A percentile compares a stretch with the other conserved stretches of the same genome.
Evolutionary conservation across 2,329 filamentous ascomycete genomes (phyloP).

Genomic region (Trichoderma arundinaceum): DNA sequence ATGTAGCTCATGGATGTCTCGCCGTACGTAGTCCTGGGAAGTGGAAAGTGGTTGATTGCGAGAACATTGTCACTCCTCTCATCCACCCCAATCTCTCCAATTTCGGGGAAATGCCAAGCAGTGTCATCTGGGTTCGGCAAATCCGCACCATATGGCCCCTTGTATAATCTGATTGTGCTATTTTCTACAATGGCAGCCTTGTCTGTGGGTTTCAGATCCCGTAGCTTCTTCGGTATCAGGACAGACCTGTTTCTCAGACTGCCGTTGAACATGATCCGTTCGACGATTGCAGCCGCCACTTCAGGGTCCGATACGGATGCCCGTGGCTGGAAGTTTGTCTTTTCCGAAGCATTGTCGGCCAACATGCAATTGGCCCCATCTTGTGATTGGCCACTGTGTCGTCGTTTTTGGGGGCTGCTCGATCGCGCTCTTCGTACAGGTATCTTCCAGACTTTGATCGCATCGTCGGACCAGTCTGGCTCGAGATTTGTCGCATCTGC

Average conservation of each 20-base stretch:
- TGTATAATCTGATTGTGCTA: constrained; percentile 71
- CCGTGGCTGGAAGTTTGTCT: constrained; percentile 18
- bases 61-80: constrained; percentile 33
- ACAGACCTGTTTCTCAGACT: constrained; percentile 37
- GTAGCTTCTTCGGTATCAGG: constrained; percentile 39
- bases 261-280: constrained; percentile 47
- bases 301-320: constrained; percentile 40
- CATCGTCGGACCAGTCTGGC: constrained; percentile 77
- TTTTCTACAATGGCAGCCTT: constrained; percentile 65
- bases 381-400: constrained; percentile 33
- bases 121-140: constrained; percentile 36
- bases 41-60: constrained; percentile 40
- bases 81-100: constrained; percentile 31
- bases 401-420: constrained; percentile 46
- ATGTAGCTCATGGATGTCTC: constrained; percentile 83
- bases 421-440: constrained; percentile 50
- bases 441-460: constrained; percentile 85
- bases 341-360: background rate
- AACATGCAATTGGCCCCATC: background rate
- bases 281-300: constrained; percentile 42
- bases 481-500: constrained; percentile 40
- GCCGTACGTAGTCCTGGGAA: constrained; percentile 73
- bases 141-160: constrained; percentile 57
- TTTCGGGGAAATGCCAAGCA: constrained; percentile 41
- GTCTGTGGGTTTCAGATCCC: constrained; percentile 41